Evolutionary conservation across 2,329 filamentous ascomycete genomes (phyloP).

Genomic region (Colletotrichum chrysophilum): DNA sequence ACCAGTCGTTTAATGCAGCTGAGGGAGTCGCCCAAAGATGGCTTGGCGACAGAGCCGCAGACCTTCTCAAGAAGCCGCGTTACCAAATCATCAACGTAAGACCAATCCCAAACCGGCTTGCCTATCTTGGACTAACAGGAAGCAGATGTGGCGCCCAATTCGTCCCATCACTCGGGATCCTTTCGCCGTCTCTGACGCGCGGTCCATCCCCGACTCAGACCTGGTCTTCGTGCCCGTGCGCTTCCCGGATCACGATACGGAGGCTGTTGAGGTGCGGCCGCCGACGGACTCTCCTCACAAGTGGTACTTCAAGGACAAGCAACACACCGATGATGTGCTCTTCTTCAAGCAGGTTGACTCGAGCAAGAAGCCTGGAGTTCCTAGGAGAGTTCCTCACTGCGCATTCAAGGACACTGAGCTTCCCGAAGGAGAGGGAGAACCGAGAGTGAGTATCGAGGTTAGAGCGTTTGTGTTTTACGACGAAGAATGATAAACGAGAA

Average conservation of each 20-base stretch:
- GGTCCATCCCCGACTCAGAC: constrained; percentile 54
- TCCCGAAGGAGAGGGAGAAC: constrained; percentile 59
- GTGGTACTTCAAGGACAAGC: constrained; percentile 59
- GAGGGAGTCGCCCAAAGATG: constrained; percentile 15
- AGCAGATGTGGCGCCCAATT: constrained; percentile 33
- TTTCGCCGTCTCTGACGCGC: constrained; percentile 56
- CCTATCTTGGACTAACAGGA: constrained; percentile 53
- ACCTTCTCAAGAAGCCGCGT: constrained; percentile 41
- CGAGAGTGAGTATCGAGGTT: constrained; percentile 74
- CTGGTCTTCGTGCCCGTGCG: constrained; percentile 42
- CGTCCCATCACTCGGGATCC: constrained; percentile 51
- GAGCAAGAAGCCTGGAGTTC: constrained; percentile 50
- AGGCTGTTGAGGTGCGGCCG: constrained; percentile 52
- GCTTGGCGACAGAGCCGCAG: constrained; percentile 6
- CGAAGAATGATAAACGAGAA: constrained; percentile 16
- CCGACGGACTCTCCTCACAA: constrained; percentile 48
- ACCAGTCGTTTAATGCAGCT: constrained; percentile 57
- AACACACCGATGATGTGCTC: constrained; percentile 58
- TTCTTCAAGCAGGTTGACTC: constrained; percentile 71
- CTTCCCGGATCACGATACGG: constrained; percentile 28
- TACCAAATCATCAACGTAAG: constrained; percentile 63
- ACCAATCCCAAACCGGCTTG: constrained; percentile 34
- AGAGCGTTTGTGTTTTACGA: constrained; percentile 67
- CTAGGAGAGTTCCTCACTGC: constrained; percentile 54
- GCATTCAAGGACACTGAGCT: constrained; percentile 49